A percentile compares a stretch with the other conserved stretches of the same genome.
These are phyloP conservation scores for Marchantia polymorpha DNA, from an alignment of 225 moss, liverwort and hornwort genomes.

Conservation along the genomic window DNA sequence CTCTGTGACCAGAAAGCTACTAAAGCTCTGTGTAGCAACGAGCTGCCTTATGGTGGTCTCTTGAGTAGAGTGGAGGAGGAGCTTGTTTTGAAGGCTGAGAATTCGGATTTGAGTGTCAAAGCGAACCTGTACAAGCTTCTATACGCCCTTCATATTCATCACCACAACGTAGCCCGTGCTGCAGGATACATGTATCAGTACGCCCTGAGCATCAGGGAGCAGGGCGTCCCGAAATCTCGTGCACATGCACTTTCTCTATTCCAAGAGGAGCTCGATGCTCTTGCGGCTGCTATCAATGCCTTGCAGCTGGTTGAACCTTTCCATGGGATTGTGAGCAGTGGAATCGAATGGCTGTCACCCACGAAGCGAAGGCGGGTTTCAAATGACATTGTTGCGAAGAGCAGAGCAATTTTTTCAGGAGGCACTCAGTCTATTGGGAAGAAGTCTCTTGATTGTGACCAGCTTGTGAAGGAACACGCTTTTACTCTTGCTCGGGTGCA, in stretches of 20 bases:
- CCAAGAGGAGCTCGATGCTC: constrained; percentile 80
- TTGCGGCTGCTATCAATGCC: constrained; percentile 83
- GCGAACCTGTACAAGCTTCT: constrained; percentile 81
- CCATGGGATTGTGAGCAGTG: constrained; percentile 53
- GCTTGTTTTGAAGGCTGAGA: constrained; percentile 82
- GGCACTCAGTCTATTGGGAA: constrained; percentile 5
- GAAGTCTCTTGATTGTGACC: constrained; percentile 59
- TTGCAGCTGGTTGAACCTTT: constrained; percentile 78
- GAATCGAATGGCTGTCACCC: constrained; percentile 66
- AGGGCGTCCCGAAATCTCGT: constrained; percentile 46
- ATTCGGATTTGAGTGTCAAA: constrained; percentile 80
- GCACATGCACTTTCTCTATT: constrained; percentile 45
- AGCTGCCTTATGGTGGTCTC: constrained; percentile 80
- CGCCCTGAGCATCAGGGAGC: constrained; percentile 62
- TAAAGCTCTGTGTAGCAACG: constrained; percentile 79
- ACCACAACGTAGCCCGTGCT: constrained; percentile 91
- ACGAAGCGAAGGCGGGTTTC: constrained; percentile 57
- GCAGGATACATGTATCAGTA: constrained; percentile 97
- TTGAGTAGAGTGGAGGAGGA: constrained; percentile 91
- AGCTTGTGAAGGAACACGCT: constrained; percentile 93
- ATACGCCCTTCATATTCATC: constrained; percentile 90
- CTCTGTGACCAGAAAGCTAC: constrained; percentile 87
- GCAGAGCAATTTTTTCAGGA: constrained; percentile 21
- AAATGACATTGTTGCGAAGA: constrained; percentile 15
- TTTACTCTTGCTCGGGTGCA: constrained; percentile 83